Conservation (phyloP, 148 eudicot species). For the Rhododendron ferrugineum region DNA sequence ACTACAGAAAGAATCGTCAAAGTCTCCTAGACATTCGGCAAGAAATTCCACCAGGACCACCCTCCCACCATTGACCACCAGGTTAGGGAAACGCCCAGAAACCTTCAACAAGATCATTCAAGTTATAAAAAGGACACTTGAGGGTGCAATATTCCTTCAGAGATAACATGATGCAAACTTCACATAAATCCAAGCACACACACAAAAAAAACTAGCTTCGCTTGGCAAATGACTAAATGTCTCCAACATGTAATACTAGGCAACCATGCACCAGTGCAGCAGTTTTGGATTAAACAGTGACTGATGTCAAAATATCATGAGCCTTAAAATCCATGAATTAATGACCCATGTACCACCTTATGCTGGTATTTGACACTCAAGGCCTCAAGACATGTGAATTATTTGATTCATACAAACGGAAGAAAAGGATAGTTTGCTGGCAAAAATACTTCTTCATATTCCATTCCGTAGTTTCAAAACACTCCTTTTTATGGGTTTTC, state of each 20-base stretch:
- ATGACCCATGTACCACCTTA: background rate
- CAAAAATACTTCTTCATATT: background rate
- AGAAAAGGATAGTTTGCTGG: background rate
- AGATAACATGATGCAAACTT: constrained; percentile 20
- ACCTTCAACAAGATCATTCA: constrained; percentile 97
- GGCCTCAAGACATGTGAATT: background rate
- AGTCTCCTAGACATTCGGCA: constrained; percentile 85
- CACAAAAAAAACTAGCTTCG: background rate
- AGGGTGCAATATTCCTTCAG: constrained; percentile 43
- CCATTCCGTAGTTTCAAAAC: background rate
- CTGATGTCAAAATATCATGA: background rate
- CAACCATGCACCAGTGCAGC: background rate
- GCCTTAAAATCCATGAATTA: background rate
- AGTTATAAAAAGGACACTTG: constrained; percentile 61
- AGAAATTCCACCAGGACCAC: constrained; percentile 92
- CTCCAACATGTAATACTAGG: constrained; percentile 5
- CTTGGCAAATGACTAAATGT: constrained; percentile 5
- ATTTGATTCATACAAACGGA: background rate
- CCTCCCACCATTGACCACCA: constrained; percentile 94
- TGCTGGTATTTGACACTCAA: background rate
- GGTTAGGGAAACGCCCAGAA: constrained; percentile 94
- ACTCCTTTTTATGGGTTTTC: background rate
- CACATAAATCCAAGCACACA: constrained; percentile 17
- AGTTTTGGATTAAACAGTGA: background rate
- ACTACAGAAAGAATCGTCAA: constrained; percentile 93